Conservation (phyloP, 768 basidiomycete genomes). For the Paxillus involutus region DNA sequence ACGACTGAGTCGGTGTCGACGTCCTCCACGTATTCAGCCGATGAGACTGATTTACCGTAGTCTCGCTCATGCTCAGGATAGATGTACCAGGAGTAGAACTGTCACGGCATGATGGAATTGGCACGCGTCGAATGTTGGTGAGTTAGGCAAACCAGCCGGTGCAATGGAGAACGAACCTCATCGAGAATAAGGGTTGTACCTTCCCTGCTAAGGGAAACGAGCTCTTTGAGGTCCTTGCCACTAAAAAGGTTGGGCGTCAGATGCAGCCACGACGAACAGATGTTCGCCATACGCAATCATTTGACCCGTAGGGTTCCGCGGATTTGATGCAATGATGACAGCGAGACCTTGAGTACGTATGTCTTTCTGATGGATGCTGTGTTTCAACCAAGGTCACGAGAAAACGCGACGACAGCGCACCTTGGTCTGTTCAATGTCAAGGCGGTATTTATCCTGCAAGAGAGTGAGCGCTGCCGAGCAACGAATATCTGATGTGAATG, state of each 20-base stretch:
- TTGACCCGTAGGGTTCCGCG: constrained; percentile 97
- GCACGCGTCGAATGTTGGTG: neutral
- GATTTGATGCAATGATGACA: constrained; percentile 88
- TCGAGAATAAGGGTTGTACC: constrained; percentile 84
- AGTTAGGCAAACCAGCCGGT: neutral
- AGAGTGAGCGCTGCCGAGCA: constrained; percentile 5
- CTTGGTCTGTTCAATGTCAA: constrained; percentile 80
- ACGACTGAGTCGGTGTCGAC: constrained; percentile 83
- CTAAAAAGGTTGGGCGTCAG: constrained; percentile 33
- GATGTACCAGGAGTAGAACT: constrained; percentile 97
- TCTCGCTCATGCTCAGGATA: constrained; percentile 79
- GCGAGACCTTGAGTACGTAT: constrained; percentile 81
- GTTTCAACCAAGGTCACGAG: neutral
- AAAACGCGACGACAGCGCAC: constrained; percentile 29
- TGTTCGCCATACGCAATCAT: constrained; percentile 53
- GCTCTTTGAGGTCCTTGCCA: constrained; percentile 78
- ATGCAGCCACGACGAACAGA: neutral
- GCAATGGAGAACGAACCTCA: constrained; percentile 51
- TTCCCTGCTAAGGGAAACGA: constrained; percentile 72
- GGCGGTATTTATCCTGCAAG: constrained; percentile 59
- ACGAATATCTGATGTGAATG: constrained; percentile 1
- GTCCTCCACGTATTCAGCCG: constrained; percentile 82
- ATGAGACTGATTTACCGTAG: constrained; percentile 76
- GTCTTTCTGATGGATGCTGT: constrained; percentile 52
- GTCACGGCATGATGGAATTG: neutral